Base-by-base conservation (phyloP, 768 basidiomycete species). In the Leccinum uliginosum region DNA sequence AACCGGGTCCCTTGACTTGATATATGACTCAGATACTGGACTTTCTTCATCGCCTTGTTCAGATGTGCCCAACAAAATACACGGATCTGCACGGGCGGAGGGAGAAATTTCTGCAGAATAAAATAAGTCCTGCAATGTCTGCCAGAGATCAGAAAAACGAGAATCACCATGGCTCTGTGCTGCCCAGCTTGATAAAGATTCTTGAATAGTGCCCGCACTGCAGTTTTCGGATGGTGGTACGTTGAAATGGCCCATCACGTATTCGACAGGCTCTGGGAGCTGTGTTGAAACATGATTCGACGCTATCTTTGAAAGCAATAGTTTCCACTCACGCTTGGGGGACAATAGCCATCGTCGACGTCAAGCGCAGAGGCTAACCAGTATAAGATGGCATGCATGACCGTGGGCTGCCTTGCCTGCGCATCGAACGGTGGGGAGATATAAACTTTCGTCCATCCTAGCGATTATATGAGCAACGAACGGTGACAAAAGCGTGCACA, bases 381-480 rank as follows among this genome's bases (percentile, higher is more conserved):
- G 65, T 77, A 85, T 26, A 78, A 70, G 15, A 84, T 67, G 56
- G 74, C 75, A 62, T 84, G 80, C 50, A 80, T 67, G 26, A 83
- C 73, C 8, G 80, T 79, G 9, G 82, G 83, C n/a, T 75, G 68
- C 45, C 67, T 66, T 12, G 72, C 59, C 54, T 77, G 67, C 46
- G 71, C 75, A 45, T 72, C 63, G 58, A 78, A 75, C 5, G 82
- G 74, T 12, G 73, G 70, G 10, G 81, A 78, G 35, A 83, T 75
- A 54, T 79, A 84, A 2, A 76, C 84, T 4, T 75, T 71, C 2
- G 78, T 81, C 77, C 80, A 83, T 38, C 81, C 84, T 86, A 23
- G 19, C 14, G 10, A 51, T 45, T 23, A 15, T 49, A 5, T 62
- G 40, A 12, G 58, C 19, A 53, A 53, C 23, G 27, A 49, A 9